A percentile compares a stretch with the other conserved stretches of the same genome.
phyloP scores from a whole-genome alignment of 2,329 filamentous ascomycete genomes.

The Lojkania enalia region DNA sequence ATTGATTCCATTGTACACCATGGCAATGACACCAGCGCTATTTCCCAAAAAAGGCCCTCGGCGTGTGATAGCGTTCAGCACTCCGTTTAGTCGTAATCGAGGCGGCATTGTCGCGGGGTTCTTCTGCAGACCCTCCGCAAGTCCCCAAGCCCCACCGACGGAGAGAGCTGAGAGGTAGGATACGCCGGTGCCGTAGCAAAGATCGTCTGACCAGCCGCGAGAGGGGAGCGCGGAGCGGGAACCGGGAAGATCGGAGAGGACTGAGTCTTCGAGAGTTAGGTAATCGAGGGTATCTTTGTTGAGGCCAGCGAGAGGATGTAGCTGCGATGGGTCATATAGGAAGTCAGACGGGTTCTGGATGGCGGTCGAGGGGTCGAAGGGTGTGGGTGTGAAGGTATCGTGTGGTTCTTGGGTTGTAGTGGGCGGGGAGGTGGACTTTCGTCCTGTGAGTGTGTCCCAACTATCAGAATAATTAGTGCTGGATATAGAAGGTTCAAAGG shows the following conservation, averaged over 20 bases:
- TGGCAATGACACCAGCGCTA: slow-evolving; percentile 91
- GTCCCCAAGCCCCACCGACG: slow-evolving; percentile 86
- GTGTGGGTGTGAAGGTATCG: slow-evolving; percentile 56
- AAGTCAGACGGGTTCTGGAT: slow-evolving; percentile 84
- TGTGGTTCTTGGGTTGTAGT: slow-evolving; percentile 49
- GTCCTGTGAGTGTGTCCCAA: slow-evolving; percentile 63
- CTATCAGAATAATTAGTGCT: slow-evolving; percentile 13
- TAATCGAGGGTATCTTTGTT: slow-evolving; percentile 95
- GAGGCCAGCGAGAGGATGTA: slow-evolving; percentile 91
- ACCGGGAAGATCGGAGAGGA: slow-evolving; percentile 82
- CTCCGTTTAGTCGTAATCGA: slow-evolving; percentile 89
- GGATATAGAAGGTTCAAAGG: background rate
- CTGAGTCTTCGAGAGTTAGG: slow-evolving; percentile 88
- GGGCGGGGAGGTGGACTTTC: slow-evolving; percentile 56
- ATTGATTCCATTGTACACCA: slow-evolving; percentile 83
- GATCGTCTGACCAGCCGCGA: slow-evolving; percentile 95
- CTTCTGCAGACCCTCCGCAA: slow-evolving; percentile 84
- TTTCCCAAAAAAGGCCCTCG: slow-evolving; percentile 95
- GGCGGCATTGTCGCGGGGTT: slow-evolving; percentile 72
- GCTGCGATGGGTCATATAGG: slow-evolving; percentile 82
- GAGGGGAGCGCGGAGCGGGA: slow-evolving; percentile 87
- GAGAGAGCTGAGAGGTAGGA: slow-evolving; percentile 89
- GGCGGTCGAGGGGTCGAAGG: slow-evolving; percentile 71
- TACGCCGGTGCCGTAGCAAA: slow-evolving; percentile 95
- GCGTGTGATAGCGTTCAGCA: slow-evolving; percentile 90